Conservation (phyloP, 2,329 filamentous ascomycete species). For the Sodiomyces alkalinus region DNA sequence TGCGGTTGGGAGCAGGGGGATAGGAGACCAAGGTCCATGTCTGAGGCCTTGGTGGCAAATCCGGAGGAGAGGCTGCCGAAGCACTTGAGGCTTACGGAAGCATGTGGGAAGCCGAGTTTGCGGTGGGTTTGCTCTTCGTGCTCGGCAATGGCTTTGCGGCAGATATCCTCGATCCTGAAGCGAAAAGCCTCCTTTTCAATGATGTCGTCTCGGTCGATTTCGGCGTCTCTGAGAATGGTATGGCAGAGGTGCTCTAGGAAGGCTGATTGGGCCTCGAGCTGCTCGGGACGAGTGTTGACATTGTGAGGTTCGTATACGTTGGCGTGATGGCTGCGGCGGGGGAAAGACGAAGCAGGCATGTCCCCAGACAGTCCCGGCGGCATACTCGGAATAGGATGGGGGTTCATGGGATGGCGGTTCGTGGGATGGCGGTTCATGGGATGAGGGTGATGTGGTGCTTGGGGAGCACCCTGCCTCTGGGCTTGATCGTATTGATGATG, state of each 20-base stretch:
- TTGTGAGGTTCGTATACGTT: slow-evolving; percentile 17
- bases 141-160: slow-evolving; percentile 39
- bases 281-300: slow-evolving; percentile 21
- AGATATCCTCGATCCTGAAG: slow-evolving; percentile 45
- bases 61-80: slow-evolving; percentile 76
- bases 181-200: slow-evolving; percentile 59
- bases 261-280: slow-evolving; percentile 30
- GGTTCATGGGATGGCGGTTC: not conserved
- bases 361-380: not conserved
- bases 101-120: slow-evolving; percentile 26
- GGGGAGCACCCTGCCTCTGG: slow-evolving; percentile 3
- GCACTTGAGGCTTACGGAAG: slow-evolving; percentile 53
- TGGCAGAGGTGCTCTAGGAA: slow-evolving; percentile 33
- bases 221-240: slow-evolving; percentile 37
- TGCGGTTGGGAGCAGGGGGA: slow-evolving; percentile 43
- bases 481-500: slow-evolving; percentile 12
- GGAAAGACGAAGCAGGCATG: not conserved
- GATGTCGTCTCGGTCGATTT: slow-evolving; percentile 49
- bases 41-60: slow-evolving; percentile 75
- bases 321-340: slow-evolving; percentile 4
- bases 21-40: slow-evolving; percentile 76
- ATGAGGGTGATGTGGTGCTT: not conserved
- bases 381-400: not conserved
- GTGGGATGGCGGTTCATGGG: no score
- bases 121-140: slow-evolving; percentile 26